Evolutionary conservation across 2,329 filamentous ascomycete species (phyloP), one percentile per base, ranked within the genome.

Genomic region (Tolypocladium ovalisporum): DNA sequence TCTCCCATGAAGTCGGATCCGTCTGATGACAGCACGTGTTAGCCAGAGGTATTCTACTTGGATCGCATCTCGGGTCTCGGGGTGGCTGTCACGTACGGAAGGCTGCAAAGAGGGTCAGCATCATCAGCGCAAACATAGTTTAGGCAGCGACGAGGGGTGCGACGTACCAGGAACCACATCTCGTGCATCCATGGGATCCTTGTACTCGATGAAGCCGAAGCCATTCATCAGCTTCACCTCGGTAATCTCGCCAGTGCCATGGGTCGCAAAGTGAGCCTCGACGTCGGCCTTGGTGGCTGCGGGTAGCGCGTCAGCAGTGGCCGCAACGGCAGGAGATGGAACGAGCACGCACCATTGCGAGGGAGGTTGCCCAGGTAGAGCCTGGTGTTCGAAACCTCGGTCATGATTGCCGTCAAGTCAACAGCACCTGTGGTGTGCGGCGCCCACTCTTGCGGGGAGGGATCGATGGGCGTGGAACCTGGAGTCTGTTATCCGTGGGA

Each of bases 171-270:
- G 94, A 69, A 99, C 94, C 63, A 99, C 92, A 77, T 99, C 94
- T 71, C 93, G 89, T 65, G 94, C 94, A 78, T 99, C 94, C 88
- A 97, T 90, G 59, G 91, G 86, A 78, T 97, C 94, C 76, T 97
- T 95, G 76, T 97, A 99, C 76, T 99, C 94, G 72, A 99, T 96
- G 80, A 99, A 99, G 73, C 94, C 94, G 72, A 99, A 99, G 70
- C 94, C 94, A 73, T 96, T 97, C 94, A 99, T 99, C 63, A 99
- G 85, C 81, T 99, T 99, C 79, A 99, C 93, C 79, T 99, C 94
- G 65, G 89, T 94, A 72, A 99, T 97, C 74, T 96, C 91, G 74
- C 94, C 94, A 66, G 91, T 93, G 71, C 93, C 94, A 85, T 97
- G 91, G 70, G 86, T 90, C 73, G 87, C 87, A 78, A 99, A 99